These are phyloP conservation scores for Trichomonas tenax DNA, from an alignment of 208 protist genomes.

Conservation along the genomic window DNA sequence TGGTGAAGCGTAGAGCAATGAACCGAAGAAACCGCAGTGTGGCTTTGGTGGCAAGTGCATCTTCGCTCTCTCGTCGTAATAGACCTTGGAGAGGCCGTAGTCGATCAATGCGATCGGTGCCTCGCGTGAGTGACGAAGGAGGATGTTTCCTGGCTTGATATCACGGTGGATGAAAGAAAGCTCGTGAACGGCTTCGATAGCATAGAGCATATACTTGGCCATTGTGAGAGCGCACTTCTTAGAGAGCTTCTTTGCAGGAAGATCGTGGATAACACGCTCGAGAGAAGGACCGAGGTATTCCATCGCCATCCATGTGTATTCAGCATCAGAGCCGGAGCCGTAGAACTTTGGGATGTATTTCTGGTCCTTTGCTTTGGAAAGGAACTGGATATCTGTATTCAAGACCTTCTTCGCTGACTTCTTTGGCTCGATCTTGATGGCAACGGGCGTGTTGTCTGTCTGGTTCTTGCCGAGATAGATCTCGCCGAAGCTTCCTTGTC, in stretches of 20 bases:
- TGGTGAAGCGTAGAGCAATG: background rate
- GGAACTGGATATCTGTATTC: background rate
- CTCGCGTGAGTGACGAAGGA: slow-evolving; percentile 37
- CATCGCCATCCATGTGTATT: background rate
- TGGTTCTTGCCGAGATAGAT: background rate
- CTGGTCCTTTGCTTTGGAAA: background rate
- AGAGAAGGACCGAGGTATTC: background rate
- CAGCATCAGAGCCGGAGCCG: background rate
- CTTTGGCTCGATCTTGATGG: background rate
- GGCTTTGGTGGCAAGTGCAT: background rate
- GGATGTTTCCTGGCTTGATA: slow-evolving; percentile 91
- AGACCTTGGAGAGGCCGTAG: slow-evolving; percentile 8
- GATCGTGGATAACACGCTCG: background rate
- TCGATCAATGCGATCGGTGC: slow-evolving; percentile 22
- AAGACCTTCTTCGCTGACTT: background rate
- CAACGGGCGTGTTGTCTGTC: background rate
- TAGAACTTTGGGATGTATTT: background rate
- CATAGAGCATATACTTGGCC: background rate
- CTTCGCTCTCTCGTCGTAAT: background rate
- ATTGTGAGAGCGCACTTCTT: background rate
- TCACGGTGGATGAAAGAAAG: slow-evolving; percentile 90
- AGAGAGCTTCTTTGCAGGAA: background rate
- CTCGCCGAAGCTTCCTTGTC: background rate
- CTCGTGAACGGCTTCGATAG: slow-evolving; percentile 50
- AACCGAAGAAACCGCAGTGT: background rate